Base-by-base conservation (phyloP, 1,284 basidiomycete genomes). In the Naganishia liquefaciens region DNA sequence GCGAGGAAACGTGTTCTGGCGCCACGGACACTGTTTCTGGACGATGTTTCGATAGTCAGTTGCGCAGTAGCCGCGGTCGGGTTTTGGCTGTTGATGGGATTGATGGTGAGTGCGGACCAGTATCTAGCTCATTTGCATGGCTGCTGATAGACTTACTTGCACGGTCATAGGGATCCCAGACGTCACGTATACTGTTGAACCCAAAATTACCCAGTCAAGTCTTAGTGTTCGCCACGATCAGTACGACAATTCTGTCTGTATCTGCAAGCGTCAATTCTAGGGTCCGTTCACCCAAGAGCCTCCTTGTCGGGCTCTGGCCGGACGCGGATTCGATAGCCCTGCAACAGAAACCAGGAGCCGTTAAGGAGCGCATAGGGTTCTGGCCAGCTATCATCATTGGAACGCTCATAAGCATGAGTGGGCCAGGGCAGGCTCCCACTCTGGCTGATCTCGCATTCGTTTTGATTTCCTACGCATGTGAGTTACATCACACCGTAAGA, bases 291-390 rank as follows among this genome's bases (percentile, higher is more conserved):
- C 57, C 57, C 9, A 60, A 60, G n/a, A 60, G 57, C 28, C 57
- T 60, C 46, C 57, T 60, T 19, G 57, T 60, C 15, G 46, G 57
- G 4, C n/a, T 60, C 27, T 60, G 57, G 57, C 57, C 57, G 17
- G 47, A 60, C 30, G 57, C 57, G 11, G 37, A 50, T 17, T 40
- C 57, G 21, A 50, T 60, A 15, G 30, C 57, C 17, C n/a, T 60
- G 15, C 46, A 50, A 33, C 57, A 60, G 21, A 60, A 60, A 33
- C 46, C 46, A 15, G 57, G 27, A 60, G 33, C 23, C 10, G 25
- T 15, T 15, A 60, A 50, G 23, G 57, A 60, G 19, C 49, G n/a
- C 28, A 60, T 60, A 2, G 57, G 46, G n/a, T 60, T 60, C 27
- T 60, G 57, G 57, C 57, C 57, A 2, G 46, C 33, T 15, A 50